phyloP scores from a whole-genome alignment of 2,329 filamentous ascomycete species.

The Tolypocladium pustulatum region DNA sequence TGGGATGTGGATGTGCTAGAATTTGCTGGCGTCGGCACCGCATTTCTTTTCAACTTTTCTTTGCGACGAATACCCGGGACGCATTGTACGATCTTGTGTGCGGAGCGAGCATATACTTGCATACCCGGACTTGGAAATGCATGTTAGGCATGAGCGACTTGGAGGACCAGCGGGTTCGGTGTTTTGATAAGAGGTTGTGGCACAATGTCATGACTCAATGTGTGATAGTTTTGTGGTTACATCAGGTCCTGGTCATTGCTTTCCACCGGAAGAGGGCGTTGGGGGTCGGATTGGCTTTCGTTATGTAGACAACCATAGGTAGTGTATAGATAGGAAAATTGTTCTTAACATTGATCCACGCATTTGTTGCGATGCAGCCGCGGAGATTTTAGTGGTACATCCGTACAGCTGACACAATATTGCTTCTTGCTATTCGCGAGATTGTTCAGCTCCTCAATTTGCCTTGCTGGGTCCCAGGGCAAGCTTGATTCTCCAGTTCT shows the following conservation, averaged over 20 bases:
- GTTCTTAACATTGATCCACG: background rate
- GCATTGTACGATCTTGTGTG: constrained; percentile 9
- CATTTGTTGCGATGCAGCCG: background rate
- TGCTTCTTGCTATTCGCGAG: background rate
- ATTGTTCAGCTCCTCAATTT: background rate
- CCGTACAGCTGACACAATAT: background rate
- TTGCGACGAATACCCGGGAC: constrained; percentile 5
- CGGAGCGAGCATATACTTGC: constrained; percentile 10
- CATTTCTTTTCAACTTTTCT: background rate
- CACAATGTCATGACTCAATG: constrained; percentile 1
- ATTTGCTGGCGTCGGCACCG: background rate
- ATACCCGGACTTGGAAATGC: constrained; percentile 9
- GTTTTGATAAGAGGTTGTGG: background rate
- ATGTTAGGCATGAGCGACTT: background rate
- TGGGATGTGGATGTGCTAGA: background rate
- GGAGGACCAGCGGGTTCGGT: background rate
- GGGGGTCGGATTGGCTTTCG: background rate
- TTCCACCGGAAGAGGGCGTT: constrained; percentile 4
- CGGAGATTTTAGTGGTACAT: background rate
- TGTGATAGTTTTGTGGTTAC: constrained; percentile 1
- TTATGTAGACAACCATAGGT: constrained; percentile 9
- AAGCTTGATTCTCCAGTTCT: constrained; percentile 59
- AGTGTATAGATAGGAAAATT: constrained; percentile 4
- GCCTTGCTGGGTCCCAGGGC: constrained; percentile 20
- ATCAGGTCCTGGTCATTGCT: background rate